These are phyloP conservation scores for Lachnellula suecica DNA, from an alignment of 2,329 filamentous ascomycete species.

Conservation along the genomic window DNA sequence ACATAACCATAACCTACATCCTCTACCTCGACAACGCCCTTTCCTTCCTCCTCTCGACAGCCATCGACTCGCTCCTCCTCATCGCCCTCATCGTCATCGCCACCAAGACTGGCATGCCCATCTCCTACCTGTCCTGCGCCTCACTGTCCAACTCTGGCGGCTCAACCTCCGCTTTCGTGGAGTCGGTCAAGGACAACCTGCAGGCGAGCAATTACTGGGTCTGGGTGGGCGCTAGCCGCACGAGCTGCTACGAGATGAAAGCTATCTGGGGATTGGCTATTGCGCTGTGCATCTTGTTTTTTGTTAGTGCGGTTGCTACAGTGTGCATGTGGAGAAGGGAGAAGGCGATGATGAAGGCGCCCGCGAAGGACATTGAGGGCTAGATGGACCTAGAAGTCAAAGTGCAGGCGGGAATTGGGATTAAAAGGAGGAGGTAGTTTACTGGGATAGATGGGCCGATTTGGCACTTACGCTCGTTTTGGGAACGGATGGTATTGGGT, in stretches of 20 bases:
- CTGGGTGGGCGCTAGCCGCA: conserved; percentile 51
- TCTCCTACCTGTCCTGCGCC: conserved; percentile 75
- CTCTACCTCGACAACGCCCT: conserved; percentile 77
- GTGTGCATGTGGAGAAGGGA: conserved; percentile 54
- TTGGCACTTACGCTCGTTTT: conserved; percentile 14
- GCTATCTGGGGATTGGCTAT: conserved; percentile 85
- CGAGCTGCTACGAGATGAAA: conserved; percentile 82
- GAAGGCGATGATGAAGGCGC: conserved; percentile 7
- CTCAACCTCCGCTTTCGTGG: conserved; percentile 44
- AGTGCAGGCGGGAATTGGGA: not conserved
- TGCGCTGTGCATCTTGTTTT: conserved; percentile 70
- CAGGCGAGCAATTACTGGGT: conserved; percentile 43
- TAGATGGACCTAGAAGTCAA: not conserved
- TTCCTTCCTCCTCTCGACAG: conserved; percentile 68
- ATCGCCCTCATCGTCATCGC: conserved; percentile 77
- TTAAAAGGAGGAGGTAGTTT: not conserved
- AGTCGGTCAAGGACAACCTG: conserved; percentile 42
- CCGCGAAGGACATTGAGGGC: conserved; percentile 24
- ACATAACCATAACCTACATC: conserved; percentile 77
- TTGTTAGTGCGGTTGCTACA: conserved; percentile 58
- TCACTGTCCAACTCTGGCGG: conserved; percentile 42
- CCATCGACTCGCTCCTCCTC: conserved; percentile 66
- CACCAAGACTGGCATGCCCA: conserved; percentile 74
- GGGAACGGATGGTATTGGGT: conserved; percentile 7
- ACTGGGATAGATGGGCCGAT: conserved; percentile 4